phyloP scores from a whole-genome alignment of 2,329 filamentous ascomycete genomes.

The Endothia cerciana region DNA sequence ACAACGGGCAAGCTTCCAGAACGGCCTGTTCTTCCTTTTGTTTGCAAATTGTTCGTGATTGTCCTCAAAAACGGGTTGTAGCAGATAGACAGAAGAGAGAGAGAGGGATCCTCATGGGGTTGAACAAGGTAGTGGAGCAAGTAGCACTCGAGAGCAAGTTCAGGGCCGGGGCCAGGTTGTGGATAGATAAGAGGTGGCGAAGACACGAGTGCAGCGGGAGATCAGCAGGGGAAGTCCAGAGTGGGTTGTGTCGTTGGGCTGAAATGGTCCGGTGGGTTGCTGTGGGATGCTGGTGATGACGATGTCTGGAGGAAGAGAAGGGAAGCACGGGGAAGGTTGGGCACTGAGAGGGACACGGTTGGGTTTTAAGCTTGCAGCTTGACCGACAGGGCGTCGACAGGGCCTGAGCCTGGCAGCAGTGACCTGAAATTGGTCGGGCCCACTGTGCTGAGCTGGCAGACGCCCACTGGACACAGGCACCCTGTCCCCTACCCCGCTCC shows the following conservation, averaged over 20 bases:
- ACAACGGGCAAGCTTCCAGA: conserved; percentile 24
- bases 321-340: conserved; percentile 25
- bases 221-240: conserved; percentile 28
- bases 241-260: conserved; percentile 27
- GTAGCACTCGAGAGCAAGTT: conserved; percentile 14
- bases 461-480: conserved; percentile 21
- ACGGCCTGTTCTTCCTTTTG: conserved; percentile 25
- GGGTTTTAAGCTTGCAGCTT: conserved; percentile 30
- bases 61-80: conserved; percentile 9
- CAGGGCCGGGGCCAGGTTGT: conserved; percentile 14
- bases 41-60: conserved; percentile 10
- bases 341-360: conserved; percentile 28
- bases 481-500: conserved; percentile 14
- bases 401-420: conserved; percentile 1
- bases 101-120: conserved; percentile 4
- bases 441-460: conserved; percentile 25
- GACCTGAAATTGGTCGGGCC: conserved; percentile 11
- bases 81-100: conserved; percentile 18
- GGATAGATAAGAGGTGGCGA: conserved; percentile 27
- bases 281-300: conserved; percentile 13
- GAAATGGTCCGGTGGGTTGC: conserved; percentile 24
- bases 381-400: conserved; percentile 21
- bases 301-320: conserved; percentile 15
- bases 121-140: conserved; percentile 27
- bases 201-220: conserved; percentile 25